Conservation (phyloP, 805 yeast species). For the Ogataea saltuana region DNA sequence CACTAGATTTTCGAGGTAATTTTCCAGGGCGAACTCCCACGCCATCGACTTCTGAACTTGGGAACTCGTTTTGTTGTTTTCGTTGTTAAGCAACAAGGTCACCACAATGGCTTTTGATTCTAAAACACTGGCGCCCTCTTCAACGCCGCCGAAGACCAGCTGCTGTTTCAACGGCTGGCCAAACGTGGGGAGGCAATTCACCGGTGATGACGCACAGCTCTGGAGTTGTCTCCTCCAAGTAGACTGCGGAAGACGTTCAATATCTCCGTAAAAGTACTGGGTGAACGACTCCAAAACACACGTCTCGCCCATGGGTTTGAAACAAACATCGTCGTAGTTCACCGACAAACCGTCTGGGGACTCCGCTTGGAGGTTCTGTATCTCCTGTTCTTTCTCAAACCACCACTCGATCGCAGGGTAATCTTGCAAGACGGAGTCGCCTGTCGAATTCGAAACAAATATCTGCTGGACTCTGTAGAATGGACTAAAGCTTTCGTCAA, state of each 20-base stretch:
- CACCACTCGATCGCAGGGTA: constrained; percentile 84
- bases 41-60: constrained; percentile 42
- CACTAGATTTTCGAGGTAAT: constrained; percentile 47
- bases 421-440: constrained; percentile 57
- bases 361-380: constrained; percentile 36
- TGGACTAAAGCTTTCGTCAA: constrained; percentile 84
- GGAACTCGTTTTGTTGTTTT: constrained; percentile 43
- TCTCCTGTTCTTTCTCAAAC: constrained; percentile 71
- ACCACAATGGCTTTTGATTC: constrained; percentile 72
- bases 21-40: constrained; percentile 76
- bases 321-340: constrained; percentile 67
- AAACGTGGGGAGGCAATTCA: constrained; percentile 83
- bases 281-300: constrained; percentile 89
- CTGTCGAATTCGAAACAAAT: constrained; percentile 67
- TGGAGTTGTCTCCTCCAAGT: constrained; percentile 59
- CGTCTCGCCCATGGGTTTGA: constrained; percentile 75
- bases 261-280: constrained; percentile 76
- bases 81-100: constrained; percentile 67
- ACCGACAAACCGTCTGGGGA: constrained; percentile 18
- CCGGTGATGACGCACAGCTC: constrained; percentile 77
- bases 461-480: constrained; percentile 88
- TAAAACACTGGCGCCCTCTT: constrained; percentile 46
- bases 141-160: constrained; percentile 63
- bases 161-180: constrained; percentile 84
- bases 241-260: constrained; percentile 46